Base-by-base conservation (phyloP, 2,329 filamentous ascomycete species). In the Aureobasidium sp. region DNA sequence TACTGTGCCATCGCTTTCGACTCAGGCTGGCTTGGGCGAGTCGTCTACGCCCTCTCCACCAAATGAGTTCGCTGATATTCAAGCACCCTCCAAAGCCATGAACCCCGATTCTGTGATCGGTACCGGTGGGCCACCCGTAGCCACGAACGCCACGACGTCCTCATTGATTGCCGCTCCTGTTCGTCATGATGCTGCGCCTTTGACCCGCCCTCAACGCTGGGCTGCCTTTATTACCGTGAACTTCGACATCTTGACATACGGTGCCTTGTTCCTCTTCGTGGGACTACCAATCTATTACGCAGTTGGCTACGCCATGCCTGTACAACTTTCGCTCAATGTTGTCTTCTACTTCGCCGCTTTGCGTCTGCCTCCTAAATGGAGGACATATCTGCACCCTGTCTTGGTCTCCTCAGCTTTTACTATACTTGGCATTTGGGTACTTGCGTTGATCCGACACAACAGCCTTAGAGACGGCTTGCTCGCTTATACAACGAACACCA, bases 351-450 rank as follows among this genome's bases (percentile, higher is more conserved):
- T 82, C 60, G 70, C 72, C 6, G 80, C 82, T 17, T 70, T 80
- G 55, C 73, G 78, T 0, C 69, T 85, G 10, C 80, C 84, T 0
- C 68, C 75, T 0, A 70, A 66, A 2, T 84, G 80, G 77, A 74
- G 75, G 23, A 77, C 79, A 46, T 79, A 82, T 66, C 73, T 86
- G 3, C 84, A 87, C 68, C 83, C 84, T 0, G 82, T 86, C 1
- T 73, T 86, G 3, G 77, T 84, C 8, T 81, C 82, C 0, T 81
- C 84, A 0, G 75, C 80, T 12, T 67, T 81, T 64, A 82, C 81
- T 1, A 78, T 84, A 9, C 70, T 85, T 0, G 71, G 74, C 1
- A 72, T 85, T 63, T 86, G 81, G 78, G 72, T 80, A 9, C 73
- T 86, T 2, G 82, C 80, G 0, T 73, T 80, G 2, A 74, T 76